Percentiles rank a stretch among this genome's conserved stretches.
phyloP scores from a whole-genome alignment of 495 filamentous ascomycete species.

The Lepraria neglecta region DNA sequence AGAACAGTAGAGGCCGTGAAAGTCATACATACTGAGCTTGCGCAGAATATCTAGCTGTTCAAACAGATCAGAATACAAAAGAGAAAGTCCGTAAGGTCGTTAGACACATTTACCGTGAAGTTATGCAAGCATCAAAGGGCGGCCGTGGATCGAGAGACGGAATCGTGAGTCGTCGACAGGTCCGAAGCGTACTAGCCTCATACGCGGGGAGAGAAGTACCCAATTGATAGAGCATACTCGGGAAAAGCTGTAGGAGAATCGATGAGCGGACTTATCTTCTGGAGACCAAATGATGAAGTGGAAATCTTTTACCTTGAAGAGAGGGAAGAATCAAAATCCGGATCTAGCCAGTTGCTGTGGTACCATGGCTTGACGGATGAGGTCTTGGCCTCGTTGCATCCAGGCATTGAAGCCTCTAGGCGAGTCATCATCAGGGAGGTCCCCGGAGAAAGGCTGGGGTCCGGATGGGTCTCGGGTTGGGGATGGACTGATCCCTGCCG shows the following conservation, averaged over 20 bases:
- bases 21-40: background rate
- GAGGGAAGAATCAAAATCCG: background rate
- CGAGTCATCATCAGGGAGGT: slow-evolving; percentile 41
- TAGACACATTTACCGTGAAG: background rate
- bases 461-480: slow-evolving; percentile 44
- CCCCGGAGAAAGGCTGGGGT: slow-evolving; percentile 40
- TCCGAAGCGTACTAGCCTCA: too few relatives aligned
- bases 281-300: background rate
- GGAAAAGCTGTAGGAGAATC: background rate
- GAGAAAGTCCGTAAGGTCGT: background rate
- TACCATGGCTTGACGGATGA: background rate
- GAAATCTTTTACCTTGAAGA: background rate
- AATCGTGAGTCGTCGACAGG: background rate
- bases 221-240: background rate
- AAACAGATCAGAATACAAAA: background rate
- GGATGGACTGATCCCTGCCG: slow-evolving; percentile 38
- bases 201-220: background rate
- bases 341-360: background rate
- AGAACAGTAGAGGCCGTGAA: background rate
- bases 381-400: slow-evolving; percentile 9
- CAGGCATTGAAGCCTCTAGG: slow-evolving; percentile 38
- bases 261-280: background rate
- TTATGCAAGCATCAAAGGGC: background rate
- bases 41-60: background rate
- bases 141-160: background rate